Conservation (phyloP, 2,329 filamentous ascomycete species). For the Alternaria brassicae region DNA sequence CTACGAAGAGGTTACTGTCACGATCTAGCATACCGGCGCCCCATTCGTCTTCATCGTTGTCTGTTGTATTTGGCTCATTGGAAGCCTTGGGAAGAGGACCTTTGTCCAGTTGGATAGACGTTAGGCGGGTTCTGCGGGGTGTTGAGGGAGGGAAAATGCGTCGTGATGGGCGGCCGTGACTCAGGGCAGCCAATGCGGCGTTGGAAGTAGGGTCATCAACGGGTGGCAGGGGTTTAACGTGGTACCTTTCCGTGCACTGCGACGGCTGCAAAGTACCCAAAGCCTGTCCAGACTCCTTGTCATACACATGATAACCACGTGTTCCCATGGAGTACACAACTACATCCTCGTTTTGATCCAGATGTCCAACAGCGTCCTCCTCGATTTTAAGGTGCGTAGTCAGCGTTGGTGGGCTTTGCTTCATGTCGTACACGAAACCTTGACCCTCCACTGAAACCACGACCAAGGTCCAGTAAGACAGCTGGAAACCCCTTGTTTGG, state of each 20-base stretch:
- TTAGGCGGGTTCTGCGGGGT: slow-evolving; percentile 6
- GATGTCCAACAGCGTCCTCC: slow-evolving; percentile 12
- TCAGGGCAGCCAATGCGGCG: background rate
- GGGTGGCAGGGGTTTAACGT: background rate
- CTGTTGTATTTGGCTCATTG: background rate
- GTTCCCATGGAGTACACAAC: slow-evolving; percentile 12
- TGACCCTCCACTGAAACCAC: slow-evolving; percentile 12
- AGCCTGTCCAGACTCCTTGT: slow-evolving; percentile 8
- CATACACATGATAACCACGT: slow-evolving; percentile 13
- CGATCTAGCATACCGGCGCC: slow-evolving; percentile 17
- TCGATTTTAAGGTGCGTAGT: slow-evolving; percentile 7
- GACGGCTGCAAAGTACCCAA: slow-evolving; percentile 9
- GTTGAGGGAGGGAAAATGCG: slow-evolving; percentile 2
- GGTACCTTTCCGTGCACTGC: slow-evolving; percentile 8
- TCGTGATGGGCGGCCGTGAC: slow-evolving; percentile 1
- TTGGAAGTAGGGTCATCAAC: background rate
- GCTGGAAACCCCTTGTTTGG: slow-evolving; percentile 16
- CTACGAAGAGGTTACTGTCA: slow-evolving; percentile 11
- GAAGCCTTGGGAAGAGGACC: slow-evolving; percentile 4
- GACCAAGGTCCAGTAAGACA: slow-evolving; percentile 11
- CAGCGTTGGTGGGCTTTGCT: slow-evolving; percentile 10
- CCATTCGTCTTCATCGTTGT: slow-evolving; percentile 9
- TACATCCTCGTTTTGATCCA: slow-evolving; percentile 14
- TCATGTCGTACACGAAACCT: slow-evolving; percentile 15
- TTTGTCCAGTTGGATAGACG: background rate